A percentile compares a stretch with the other conserved stretches of the same genome.
Evolutionary conservation across 2,329 filamentous ascomycete genomes (phyloP).

Genomic region (Metarhizium anisopliae): DNA sequence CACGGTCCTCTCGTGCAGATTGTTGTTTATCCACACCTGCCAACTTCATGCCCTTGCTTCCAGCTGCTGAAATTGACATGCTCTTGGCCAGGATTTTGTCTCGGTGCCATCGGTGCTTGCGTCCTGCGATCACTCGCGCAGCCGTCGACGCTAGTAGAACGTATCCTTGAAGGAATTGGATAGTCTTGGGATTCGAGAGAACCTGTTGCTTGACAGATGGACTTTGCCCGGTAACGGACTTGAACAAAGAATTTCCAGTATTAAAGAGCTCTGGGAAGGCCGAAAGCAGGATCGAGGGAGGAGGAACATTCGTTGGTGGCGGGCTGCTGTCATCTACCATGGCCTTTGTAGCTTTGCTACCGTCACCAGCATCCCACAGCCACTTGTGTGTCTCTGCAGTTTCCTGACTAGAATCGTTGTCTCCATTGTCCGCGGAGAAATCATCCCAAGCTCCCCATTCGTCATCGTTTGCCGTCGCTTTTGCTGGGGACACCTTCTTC

Average conservation of each 20-base stretch:
- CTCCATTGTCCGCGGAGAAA: conserved; percentile 18
- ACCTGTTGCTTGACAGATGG: conserved; percentile 52
- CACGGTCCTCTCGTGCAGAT: conserved; percentile 72
- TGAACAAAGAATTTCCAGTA: conserved; percentile 57
- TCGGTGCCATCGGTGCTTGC: conserved; percentile 82
- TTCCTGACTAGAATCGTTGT: conserved; percentile 11
- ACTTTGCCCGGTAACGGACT: conserved; percentile 50
- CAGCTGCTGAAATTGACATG: conserved; percentile 76
- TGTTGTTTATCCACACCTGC: conserved; percentile 78
- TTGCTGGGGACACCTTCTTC: not conserved
- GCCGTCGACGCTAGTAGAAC: conserved; percentile 57
- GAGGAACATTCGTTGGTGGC: conserved; percentile 80
- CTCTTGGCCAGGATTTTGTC: conserved; percentile 77
- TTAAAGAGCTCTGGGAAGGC: conserved; percentile 65
- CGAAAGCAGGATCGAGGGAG: conserved; percentile 73
- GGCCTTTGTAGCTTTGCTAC: conserved; percentile 15
- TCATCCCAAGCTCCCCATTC: conserved; percentile 46
- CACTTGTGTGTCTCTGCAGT: conserved; percentile 26
- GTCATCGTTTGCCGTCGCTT: conserved; percentile 24
- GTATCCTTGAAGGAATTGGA: conserved; percentile 56
- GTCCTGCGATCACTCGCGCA: conserved; percentile 74
- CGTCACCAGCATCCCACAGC: conserved; percentile 40
- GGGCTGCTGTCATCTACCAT: conserved; percentile 25
- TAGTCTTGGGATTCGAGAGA: conserved; percentile 51
- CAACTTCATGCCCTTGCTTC: conserved; percentile 84